Base-by-base conservation (phyloP, 495 filamentous ascomycete genomes). In the Staphylotrichum tortipilum region DNA sequence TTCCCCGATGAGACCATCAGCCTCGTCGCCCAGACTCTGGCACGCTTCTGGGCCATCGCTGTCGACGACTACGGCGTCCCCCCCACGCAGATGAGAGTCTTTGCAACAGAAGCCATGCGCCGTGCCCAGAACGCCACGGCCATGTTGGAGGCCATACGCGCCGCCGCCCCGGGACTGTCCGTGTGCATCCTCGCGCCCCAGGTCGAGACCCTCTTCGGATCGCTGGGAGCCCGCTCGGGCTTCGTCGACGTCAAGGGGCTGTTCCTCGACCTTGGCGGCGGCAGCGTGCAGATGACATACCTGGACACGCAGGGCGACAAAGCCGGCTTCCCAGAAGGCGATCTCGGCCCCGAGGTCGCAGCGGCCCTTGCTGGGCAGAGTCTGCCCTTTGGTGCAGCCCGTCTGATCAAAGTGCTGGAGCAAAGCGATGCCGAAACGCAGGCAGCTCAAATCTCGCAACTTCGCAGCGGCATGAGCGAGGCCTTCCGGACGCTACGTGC, bases 221-320 rank as follows among this genome's bases (percentile, higher is more conserved):
- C 89, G 2, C 55, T 88, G 73, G 90, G 90, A 1, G 82, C 92
- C 18, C 81, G 88, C 24, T 89, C 85, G 53, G 84, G 83, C 10
- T 83, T 90, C 44, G 68, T 69, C 7, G 60, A 75, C 24, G 66
- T 72, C 12, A 58, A 72, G 23, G 81, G 88, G 0, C 67, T 96
- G 18, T 84, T 91, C 18, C 84, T 96, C 66, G 90, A 96, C 61
- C 76, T 96, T 0, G 90, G 90, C 3, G 90, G 90, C 2, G 90
- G 90, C 1, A 94, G 88, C 56, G 86, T 88, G 45, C 90, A 96
- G 68, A 81, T 95, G 69, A 88, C 86, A 7, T 94, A 88, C 77
- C 75, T 95, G 60, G 70, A 82, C 41, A 80, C 83, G 1, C 79
- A 57, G 58, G 74, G 15, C 55, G 62, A 21, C 17, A 50, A 48